Percentiles rank a stretch among this genome's conserved stretches.
Conservation (phyloP, 2,329 filamentous ascomycete species). For the Beauveria scarabaeidicola region DNA sequence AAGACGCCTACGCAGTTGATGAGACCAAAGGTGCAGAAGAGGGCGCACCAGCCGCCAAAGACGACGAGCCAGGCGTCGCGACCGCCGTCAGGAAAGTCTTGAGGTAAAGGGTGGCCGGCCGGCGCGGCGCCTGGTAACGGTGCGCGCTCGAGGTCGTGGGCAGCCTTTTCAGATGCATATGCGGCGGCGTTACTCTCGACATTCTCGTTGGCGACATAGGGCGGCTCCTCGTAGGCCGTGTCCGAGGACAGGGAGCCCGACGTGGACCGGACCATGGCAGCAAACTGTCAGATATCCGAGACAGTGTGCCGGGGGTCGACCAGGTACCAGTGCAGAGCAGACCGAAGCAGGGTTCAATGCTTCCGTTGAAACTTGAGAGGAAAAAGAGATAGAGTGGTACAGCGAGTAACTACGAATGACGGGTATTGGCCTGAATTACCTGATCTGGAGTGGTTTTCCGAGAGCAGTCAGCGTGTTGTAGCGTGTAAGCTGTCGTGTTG, state of each 20-base stretch:
- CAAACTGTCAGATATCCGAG: background rate
- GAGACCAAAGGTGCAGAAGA: slow-evolving; percentile 37
- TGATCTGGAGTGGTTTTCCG: background rate
- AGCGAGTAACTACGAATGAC: no score
- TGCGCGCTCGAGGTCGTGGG: background rate
- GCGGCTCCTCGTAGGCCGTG: slow-evolving; percentile 18
- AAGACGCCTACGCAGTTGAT: slow-evolving; percentile 45
- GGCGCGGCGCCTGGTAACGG: background rate
- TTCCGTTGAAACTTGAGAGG: no score
- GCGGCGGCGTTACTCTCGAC: background rate
- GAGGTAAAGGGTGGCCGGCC: slow-evolving; percentile 24
- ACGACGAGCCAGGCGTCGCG: slow-evolving; percentile 50
- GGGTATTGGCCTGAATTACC: background rate
- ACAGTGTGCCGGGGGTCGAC: background rate
- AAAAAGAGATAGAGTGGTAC: background rate
- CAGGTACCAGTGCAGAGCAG: background rate
- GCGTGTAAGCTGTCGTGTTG: background rate
- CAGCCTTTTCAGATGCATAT: background rate
- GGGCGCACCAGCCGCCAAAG: slow-evolving; percentile 33
- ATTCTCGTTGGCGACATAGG: background rate
- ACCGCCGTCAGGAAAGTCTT: slow-evolving; percentile 53
- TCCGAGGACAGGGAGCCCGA: slow-evolving; percentile 19
- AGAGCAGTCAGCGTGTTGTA: background rate
- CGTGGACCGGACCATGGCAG: slow-evolving; percentile 18
- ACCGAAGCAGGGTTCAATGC: background rate